Base-by-base conservation (phyloP, 179 eudicot genomes). In the Vitellaria paradoxa region DNA sequence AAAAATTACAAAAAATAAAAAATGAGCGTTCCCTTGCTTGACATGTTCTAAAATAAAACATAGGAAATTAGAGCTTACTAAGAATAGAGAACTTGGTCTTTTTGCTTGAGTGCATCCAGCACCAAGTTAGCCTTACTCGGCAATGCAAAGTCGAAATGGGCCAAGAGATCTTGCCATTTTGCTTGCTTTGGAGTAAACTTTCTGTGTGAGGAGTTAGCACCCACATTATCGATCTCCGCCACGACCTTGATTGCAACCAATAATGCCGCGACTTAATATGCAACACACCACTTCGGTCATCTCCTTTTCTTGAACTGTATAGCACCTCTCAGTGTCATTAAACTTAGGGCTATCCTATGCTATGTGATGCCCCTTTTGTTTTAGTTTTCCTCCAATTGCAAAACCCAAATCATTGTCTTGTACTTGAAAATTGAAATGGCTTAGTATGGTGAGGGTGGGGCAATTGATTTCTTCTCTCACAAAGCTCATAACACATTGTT, bases 311-410 rank as follows among this genome's bases (percentile, higher is more conserved):
- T 71, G 52, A 1, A 53, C 45, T 2, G 46, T 71, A 40, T 71
- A 23, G 8, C 20, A 10, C 52, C 50, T 7, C 65, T 73, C 65
- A 0, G 42, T 52, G 4, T 49, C 61, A 70, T 70, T 70, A 4
- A 70, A 40, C 74, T 70, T 49, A 4, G 42, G 37, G 52, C 74
- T 70, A 7, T 47, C 74, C 21, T 55, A 56, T 5, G 75, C 75
- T 1, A 55, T 55, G 3, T 64, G 75, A 55, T 23, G 42, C 21
- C 79, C 79, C 0, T 76, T 67, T 70, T 70, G 72, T 49, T 76
- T 80, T 0, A 80, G 37, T 30, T 30, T 30, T 30, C 37, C 37
- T 30, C 37, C 37, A 30, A 30, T 30, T 30, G 37, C 37, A 1
- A 30, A 30, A 30, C 37, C 37, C 37, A 30, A 30, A 30, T 30